phyloP scores from a whole-genome alignment of 73 alveolate species.

The Tetrahymena malaccensis region DNA sequence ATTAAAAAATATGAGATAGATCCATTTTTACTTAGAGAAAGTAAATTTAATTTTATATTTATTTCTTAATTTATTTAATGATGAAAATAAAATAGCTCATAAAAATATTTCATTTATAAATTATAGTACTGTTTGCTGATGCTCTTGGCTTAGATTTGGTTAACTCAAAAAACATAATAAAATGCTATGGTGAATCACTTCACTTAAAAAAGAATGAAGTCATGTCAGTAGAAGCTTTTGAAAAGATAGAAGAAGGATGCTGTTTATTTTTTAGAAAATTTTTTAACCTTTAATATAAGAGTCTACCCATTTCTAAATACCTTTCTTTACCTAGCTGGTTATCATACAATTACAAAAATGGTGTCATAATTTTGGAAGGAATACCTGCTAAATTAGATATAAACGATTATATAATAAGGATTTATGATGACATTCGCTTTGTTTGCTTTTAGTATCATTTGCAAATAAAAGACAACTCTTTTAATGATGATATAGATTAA shows the following conservation, averaged over 20 bases:
- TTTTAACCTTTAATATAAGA: too few species aligned
- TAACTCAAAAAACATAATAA: neutral
- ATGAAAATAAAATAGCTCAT: too few species aligned
- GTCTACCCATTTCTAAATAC: neutral
- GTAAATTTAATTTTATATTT: neutral
- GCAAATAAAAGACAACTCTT: neutral
- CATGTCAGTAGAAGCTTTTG: neutral
- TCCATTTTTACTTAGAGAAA: neutral
- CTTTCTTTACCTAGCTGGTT: neutral
- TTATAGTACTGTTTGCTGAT: neutral
- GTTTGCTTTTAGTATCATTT: neutral
- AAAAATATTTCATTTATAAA: too few species aligned
- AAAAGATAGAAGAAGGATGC: neutral
- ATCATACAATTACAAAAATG: neutral
- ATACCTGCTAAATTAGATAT: neutral
- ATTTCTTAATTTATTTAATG: neutral
- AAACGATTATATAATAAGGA: neutral
- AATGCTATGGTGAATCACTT: neutral
- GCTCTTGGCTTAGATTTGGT: neutral
- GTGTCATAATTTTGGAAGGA: neutral
- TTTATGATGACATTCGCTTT: neutral
- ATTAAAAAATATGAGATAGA: neutral
- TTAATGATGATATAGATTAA: neutral
- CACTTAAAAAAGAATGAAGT: neutral
- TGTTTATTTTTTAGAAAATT: neutral